Evolutionary conservation across 208 protist genomes (phyloP).

Genomic region (Histomonas meleagridis): DNA sequence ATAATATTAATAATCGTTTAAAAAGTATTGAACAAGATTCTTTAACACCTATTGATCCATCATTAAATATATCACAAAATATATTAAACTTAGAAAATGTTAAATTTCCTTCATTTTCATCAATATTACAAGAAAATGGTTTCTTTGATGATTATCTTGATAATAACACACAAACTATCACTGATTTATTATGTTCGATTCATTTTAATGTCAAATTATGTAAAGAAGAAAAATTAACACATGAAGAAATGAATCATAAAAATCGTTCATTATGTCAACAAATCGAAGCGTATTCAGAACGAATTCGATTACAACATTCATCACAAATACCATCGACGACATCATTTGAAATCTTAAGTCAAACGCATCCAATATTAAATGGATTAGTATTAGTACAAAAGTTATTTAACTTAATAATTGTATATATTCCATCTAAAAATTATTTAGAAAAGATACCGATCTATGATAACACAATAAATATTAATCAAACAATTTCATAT

Average conservation of each 20-base stretch:
- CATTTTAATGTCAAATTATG: too few species aligned
- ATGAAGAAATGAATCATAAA: neutral
- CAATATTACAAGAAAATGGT: neutral
- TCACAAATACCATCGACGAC: neutral
- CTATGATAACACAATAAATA: too few species aligned
- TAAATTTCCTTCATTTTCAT: neutral
- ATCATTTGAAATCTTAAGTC: neutral
- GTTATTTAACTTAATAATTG: too few species aligned
- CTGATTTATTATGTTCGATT: too few species aligned
- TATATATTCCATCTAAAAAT: too few species aligned
- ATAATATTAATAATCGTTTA: neutral
- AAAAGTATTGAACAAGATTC: neutral
- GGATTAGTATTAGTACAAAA: too few species aligned
- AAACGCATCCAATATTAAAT: too few species aligned
- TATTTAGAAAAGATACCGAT: too few species aligned
- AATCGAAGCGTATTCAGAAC: neutral
- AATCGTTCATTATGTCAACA: neutral
- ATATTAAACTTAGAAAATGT: neutral
- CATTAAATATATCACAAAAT: neutral
- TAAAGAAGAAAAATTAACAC: neutral
- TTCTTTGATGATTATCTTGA: too few species aligned
- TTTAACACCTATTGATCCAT: neutral
- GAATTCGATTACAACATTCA: neutral
- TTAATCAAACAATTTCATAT: too few species aligned
- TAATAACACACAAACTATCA: too few species aligned